phyloP scores from a whole-genome alignment of 441 rosid species.

The Populus tomentosa region DNA sequence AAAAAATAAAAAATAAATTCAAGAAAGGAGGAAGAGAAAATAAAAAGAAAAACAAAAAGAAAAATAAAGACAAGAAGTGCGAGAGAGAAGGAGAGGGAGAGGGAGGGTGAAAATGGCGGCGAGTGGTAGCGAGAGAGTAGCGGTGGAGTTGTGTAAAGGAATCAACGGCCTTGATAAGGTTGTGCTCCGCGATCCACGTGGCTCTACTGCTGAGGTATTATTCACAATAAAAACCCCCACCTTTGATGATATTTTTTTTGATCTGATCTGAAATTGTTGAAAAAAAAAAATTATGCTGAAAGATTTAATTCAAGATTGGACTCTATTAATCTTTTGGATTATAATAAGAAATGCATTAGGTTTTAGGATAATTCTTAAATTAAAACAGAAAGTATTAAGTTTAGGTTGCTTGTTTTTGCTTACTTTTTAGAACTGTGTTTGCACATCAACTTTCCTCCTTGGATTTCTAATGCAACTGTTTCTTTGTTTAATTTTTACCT shows the following conservation, averaged over 20 bases:
- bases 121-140: slow-evolving; percentile 33
- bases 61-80: background rate
- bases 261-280: slow-evolving; percentile 1
- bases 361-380: background rate
- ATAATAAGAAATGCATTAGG: background rate
- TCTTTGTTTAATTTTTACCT: background rate
- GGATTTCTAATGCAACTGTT: background rate
- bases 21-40: background rate
- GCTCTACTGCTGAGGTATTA: slow-evolving; percentile 67
- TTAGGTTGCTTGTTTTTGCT: background rate
- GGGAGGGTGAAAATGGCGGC: slow-evolving; percentile 16
- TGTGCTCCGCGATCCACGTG: slow-evolving; percentile 62
- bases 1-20: background rate
- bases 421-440: background rate
- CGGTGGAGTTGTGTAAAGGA: slow-evolving; percentile 47
- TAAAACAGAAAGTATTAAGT: background rate
- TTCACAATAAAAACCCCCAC: background rate
- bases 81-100: background rate
- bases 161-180: slow-evolving; percentile 64
- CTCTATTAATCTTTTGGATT: background rate
- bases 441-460: background rate
- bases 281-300: background rate
- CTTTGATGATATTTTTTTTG: background rate
- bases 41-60: background rate
- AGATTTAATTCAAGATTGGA: background rate